Base-by-base conservation (phyloP, 2,329 filamentous ascomycete genomes). In the Chaetomium globosum region DNA sequence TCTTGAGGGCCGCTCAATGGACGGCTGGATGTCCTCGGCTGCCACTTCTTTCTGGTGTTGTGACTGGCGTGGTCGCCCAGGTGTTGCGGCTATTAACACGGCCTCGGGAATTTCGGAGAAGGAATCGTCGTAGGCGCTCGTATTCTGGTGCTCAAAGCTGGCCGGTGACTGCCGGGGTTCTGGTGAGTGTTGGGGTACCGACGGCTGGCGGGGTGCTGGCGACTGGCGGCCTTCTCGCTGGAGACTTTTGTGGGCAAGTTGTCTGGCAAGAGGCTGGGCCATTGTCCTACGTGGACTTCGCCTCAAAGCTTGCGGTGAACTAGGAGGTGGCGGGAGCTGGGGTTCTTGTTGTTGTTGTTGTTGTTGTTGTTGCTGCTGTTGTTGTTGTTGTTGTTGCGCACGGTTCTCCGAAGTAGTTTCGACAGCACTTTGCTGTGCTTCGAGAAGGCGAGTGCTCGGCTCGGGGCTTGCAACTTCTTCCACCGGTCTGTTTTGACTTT, bases 61-160 rank as follows among this genome's bases (percentile, higher is more conserved):
- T 10, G 61, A 28, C 51, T 65, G 67, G 55, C 62, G 68, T 2
- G 72, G 67, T 19, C 71, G 78, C 31, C 72, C 74, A 1, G 80
- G 83, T 1, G 80, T 83, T 4, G 82, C 84, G 31, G 82, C 82
- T 16, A 77, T 78, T 4, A 86, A 78, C 2, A 85, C 75, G 4
- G 74, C 78, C 19, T 83, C 79, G 0, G 84, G 83, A 19, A 86
- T 83, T 59, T 85, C 82, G 0, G 84, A 86, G 68, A 86, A 87
- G 0, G 83, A 85, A 67, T 86, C 84, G 1, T 85, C 82, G 53
- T 85, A 83, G 31, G 73, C 58, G 48, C 74, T 75, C 2, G 75
- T 73, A 1, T 72, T 0, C 68, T 59, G 10, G 48, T 55, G 5
- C 53, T 66, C 33, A 71, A 63, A 43, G 39, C 43, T 52, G 13